Conservation (phyloP, 106 monocot species). For the Allium cepa region DNA sequence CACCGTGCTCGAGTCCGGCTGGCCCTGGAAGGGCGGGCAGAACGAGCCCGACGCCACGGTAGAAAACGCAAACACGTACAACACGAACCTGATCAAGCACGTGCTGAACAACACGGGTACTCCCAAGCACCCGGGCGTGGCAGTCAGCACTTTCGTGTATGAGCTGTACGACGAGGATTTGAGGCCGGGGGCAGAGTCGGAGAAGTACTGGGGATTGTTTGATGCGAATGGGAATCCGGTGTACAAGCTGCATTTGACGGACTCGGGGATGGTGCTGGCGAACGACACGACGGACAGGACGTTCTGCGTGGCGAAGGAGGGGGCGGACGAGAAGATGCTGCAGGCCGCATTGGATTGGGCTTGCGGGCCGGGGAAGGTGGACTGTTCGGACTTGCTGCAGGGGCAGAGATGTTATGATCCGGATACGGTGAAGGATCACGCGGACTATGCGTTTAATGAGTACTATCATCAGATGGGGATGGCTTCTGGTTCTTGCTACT, state of each 20-base stretch:
- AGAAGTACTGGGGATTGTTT: constrained; percentile 88
- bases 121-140: constrained; percentile 81
- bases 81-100: constrained; percentile 84
- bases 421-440: constrained; percentile 63
- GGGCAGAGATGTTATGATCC: constrained; percentile 83
- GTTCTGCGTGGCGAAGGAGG: constrained; percentile 69
- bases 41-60: constrained; percentile 77
- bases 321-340: constrained; percentile 79
- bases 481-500: constrained; percentile 77
- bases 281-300: constrained; percentile 90
- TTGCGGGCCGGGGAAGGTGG: constrained; percentile 93
- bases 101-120: constrained; percentile 83
- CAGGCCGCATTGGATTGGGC: constrained; percentile 98
- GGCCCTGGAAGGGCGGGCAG: constrained; percentile 83
- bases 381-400: constrained; percentile 76
- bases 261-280: constrained; percentile 69
- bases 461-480: constrained; percentile 95
- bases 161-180: constrained; percentile 92
- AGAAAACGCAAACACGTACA: constrained; percentile 88
- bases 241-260: constrained; percentile 65
- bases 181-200: constrained; percentile 67
- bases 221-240: constrained; percentile 57
- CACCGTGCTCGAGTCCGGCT: constrained; percentile 79
- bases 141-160: constrained; percentile 76
- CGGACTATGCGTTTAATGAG: constrained; percentile 76